Conservation (phyloP, 345 rosid species). For the Raphanus sativus region DNA sequence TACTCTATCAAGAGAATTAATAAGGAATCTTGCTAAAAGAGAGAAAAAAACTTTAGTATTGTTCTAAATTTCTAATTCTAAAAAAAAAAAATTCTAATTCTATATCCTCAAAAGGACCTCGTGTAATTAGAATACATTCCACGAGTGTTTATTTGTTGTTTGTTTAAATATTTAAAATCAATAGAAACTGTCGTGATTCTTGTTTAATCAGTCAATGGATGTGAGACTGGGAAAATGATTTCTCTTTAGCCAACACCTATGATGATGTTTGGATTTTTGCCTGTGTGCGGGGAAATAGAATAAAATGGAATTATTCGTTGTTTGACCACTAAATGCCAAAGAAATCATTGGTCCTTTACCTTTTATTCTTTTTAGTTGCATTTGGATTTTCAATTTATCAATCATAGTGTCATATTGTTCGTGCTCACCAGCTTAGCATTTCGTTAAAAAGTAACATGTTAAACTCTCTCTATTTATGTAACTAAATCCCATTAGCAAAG, state of each 20-base stretch:
- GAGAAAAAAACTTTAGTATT: not conserved
- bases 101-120: not conserved
- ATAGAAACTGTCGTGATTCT: not conserved
- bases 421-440: constrained; percentile 19
- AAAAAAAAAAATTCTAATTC: no score
- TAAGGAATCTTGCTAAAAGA: not conserved
- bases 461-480: not conserved
- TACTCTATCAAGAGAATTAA: not conserved
- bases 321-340: constrained; percentile 32
- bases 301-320: constrained; percentile 8
- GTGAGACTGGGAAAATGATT: constrained; percentile 22
- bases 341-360: constrained; percentile 11
- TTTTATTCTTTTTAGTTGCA: constrained; percentile 7
- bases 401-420: constrained; percentile 31
- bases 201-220: constrained; percentile 22
- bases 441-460: not conserved
- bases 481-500: not conserved
- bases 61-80: not conserved
- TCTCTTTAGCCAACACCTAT: constrained; percentile 29
- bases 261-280: constrained; percentile 38
- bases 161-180: not conserved
- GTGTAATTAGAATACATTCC: constrained; percentile 15
- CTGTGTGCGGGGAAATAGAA: constrained; percentile 21
- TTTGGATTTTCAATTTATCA: constrained; percentile 34
- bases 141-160: constrained; percentile 23